phyloP scores from a whole-genome alignment of 805 yeast species.

The Sugiyamaella chiloensis region DNA sequence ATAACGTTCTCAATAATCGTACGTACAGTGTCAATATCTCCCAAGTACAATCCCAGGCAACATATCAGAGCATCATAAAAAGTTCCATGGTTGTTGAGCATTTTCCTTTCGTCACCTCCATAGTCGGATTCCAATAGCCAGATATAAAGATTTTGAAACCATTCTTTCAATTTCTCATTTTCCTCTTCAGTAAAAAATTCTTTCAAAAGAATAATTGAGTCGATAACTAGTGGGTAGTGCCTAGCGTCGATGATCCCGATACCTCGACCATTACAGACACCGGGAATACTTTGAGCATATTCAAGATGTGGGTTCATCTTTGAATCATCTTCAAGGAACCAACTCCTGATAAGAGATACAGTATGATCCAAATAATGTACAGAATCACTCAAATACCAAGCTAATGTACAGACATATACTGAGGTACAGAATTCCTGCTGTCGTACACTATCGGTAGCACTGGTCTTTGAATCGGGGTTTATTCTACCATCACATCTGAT shows the following conservation, averaged over 20 bases:
- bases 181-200: background rate
- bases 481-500: slow-evolving; percentile 2
- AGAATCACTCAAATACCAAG: slow-evolving; percentile 4
- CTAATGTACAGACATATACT: background rate
- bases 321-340: slow-evolving; percentile 5
- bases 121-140: background rate
- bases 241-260: slow-evolving; percentile 9
- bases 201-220: background rate
- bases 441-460: background rate
- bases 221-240: slow-evolving; percentile 2
- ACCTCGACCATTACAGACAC: slow-evolving; percentile 7
- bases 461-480: slow-evolving; percentile 2
- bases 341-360: background rate
- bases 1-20: background rate
- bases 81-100: background rate
- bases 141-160: background rate
- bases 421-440: slow-evolving; percentile 7
- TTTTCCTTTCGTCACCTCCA: background rate
- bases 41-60: background rate
- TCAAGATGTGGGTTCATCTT: slow-evolving; percentile 10
- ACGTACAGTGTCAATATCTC: background rate
- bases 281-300: slow-evolving; percentile 7
- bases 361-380: background rate
- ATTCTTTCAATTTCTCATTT: background rate
- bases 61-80: background rate